Evolutionary conservation across 176 grass and related monocot species (phyloP).

Genomic region (Rhynchospora pubera): DNA sequence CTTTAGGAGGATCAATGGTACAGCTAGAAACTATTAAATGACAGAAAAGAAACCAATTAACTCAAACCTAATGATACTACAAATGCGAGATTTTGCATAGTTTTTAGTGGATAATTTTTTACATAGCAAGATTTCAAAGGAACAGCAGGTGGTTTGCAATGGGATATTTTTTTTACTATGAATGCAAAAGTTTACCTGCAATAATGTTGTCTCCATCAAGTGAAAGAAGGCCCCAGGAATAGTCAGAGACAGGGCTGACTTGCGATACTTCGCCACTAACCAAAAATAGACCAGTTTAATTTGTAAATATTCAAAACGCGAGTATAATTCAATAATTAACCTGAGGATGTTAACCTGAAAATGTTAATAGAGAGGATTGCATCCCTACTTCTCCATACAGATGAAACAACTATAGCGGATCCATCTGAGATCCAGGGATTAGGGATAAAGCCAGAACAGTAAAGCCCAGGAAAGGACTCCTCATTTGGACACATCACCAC

Average conservation of each 20-base stretch:
- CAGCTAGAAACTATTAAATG: constrained; percentile 61
- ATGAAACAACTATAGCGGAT: constrained; percentile 70
- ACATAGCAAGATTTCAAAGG: not conserved
- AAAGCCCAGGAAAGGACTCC: constrained; percentile 65
- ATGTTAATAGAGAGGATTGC: constrained; percentile 77
- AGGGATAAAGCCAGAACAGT: constrained; percentile 41
- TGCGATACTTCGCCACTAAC: constrained; percentile 48
- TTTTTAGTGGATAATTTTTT: not conserved
- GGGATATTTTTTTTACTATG: not conserved
- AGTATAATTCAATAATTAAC: not conserved
- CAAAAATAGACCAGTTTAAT: constrained; percentile 24
- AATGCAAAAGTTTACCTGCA: constrained; percentile 43
- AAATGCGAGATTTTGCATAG: not conserved
- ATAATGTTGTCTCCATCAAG: constrained; percentile 79
- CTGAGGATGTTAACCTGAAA: constrained; percentile 35
- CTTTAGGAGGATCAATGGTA: constrained; percentile 62
- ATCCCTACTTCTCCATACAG: constrained; percentile 70
- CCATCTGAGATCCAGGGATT: constrained; percentile 86
- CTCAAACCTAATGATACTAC: constrained; percentile 15
- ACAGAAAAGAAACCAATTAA: not conserved
- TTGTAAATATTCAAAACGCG: constrained; percentile 1
- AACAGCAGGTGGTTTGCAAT: constrained; percentile 6
- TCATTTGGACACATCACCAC: constrained; percentile 67
- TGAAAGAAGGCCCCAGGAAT: constrained; percentile 84
- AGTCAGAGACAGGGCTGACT: constrained; percentile 58